These are phyloP conservation scores for Pseudonectria foliicola DNA, from an alignment of 2,329 filamentous ascomycete species.

Conservation along the genomic window DNA sequence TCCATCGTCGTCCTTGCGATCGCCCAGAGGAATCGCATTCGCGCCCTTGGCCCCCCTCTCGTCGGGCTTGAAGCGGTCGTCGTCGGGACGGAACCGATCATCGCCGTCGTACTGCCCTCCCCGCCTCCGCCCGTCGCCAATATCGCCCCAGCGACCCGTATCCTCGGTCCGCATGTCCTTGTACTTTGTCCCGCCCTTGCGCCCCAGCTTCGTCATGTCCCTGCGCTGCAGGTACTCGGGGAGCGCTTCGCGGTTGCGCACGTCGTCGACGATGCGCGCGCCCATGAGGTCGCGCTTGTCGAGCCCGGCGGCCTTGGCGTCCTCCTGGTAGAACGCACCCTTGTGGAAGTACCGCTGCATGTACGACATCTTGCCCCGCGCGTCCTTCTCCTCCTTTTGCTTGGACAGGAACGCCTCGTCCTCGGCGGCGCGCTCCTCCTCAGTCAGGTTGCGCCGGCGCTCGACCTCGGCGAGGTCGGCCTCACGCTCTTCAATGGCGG, in stretches of 20 bases:
- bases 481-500: conserved; percentile 77
- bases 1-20: conserved; percentile 39
- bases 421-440: conserved; percentile 78
- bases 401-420: conserved; percentile 69
- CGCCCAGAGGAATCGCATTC: conserved; percentile 63
- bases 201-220: conserved; percentile 89
- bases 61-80: conserved; percentile 38
- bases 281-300: conserved; percentile 82
- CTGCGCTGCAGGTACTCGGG: conserved; percentile 89
- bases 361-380: conserved; percentile 73
- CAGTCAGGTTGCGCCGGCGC: conserved; percentile 75
- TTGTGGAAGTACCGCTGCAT: conserved; percentile 98
- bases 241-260: conserved; percentile 71
- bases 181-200: conserved; percentile 87
- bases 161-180: conserved; percentile 83
- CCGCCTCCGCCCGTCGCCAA: conserved; percentile 42
- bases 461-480: conserved; percentile 84
- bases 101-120: conserved; percentile 39
- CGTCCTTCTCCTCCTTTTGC: conserved; percentile 74
- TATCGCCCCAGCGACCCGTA: conserved; percentile 76
- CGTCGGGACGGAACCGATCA: conserved; percentile 62
- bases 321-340: conserved; percentile 89
- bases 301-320: conserved; percentile 66
- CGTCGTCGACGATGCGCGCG: conserved; percentile 72
- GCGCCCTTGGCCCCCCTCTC: conserved; percentile 51